phyloP scores from a whole-genome alignment of 345 rosid genomes.

The Rubroshorea leprosula region DNA sequence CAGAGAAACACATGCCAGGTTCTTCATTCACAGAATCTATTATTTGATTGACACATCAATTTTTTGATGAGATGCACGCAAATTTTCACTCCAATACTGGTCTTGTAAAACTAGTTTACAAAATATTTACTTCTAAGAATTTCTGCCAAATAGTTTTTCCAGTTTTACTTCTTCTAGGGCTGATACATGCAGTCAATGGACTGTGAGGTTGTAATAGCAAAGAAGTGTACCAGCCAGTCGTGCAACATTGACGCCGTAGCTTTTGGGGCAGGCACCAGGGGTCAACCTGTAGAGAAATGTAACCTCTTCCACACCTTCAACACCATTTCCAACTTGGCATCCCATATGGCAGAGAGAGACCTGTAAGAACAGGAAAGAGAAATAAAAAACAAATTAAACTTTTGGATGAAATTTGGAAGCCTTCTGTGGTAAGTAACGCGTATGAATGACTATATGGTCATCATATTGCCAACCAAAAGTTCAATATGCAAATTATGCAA shows the following conservation, averaged over 20 bases:
- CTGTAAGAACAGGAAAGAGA: conserved; percentile 27
- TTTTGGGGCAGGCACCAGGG: conserved; percentile 88
- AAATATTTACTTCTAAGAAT: too few species aligned
- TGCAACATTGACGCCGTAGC: conserved; percentile 95
- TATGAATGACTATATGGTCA: too few species aligned
- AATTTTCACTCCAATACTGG: too few species aligned
- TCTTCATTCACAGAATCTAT: too few species aligned
- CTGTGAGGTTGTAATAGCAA: background rate
- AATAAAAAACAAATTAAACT: background rate
- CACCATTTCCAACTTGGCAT: conserved; percentile 79
- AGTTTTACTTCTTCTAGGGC: too few species aligned
- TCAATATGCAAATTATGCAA: background rate
- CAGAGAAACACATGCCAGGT: too few species aligned
- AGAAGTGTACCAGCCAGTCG: conserved; percentile 72
- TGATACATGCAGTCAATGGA: too few species aligned
- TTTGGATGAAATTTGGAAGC: background rate
- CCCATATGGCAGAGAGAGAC: conserved; percentile 92
- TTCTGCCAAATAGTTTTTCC: too few species aligned
- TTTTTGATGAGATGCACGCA: too few species aligned
- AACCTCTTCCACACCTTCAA: conserved; percentile 50
- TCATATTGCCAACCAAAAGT: background rate
- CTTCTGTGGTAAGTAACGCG: too few species aligned
- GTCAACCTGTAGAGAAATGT: conserved; percentile 82
- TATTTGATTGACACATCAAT: too few species aligned
- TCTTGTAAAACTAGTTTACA: too few species aligned